Evolutionary conservation across 2,329 filamentous ascomycete genomes (phyloP).

Genomic region (Pezicula radicicola): DNA sequence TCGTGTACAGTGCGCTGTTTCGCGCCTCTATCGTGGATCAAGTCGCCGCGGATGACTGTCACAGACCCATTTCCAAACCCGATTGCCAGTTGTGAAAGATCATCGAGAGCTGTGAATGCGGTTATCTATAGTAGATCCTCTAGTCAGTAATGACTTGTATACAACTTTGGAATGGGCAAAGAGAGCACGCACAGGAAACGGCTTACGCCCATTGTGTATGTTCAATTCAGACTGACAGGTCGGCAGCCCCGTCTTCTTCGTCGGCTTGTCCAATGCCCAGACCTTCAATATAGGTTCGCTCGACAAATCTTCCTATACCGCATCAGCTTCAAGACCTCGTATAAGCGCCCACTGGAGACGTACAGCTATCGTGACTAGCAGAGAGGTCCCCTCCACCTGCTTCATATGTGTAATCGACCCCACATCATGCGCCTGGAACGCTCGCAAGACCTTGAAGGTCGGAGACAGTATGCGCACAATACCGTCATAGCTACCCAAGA

Average conservation of each 20-base stretch:
- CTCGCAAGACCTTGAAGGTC: constrained; percentile 80
- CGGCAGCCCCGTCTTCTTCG: constrained; percentile 89
- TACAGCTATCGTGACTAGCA: constrained; percentile 78
- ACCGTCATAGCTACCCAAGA: constrained; percentile 83
- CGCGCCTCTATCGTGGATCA: constrained; percentile 92
- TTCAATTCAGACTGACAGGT: constrained; percentile 82
- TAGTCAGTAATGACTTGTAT: not conserved
- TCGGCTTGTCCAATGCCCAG: constrained; percentile 92
- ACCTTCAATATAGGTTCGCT: constrained; percentile 89
- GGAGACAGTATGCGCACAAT: constrained; percentile 83
- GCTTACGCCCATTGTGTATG: constrained; percentile 86
- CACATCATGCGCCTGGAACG: constrained; percentile 80
- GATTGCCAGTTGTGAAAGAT: constrained; percentile 88
- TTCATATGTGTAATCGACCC: constrained; percentile 86
- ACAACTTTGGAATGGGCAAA: not conserved
- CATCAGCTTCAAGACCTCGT: constrained; percentile 21
- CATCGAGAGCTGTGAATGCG: constrained; percentile 81
- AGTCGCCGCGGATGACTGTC: constrained; percentile 86
- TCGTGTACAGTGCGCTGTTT: constrained; percentile 95
- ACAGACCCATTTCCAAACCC: constrained; percentile 96
- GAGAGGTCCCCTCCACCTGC: constrained; percentile 81
- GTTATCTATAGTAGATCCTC: constrained; percentile 57
- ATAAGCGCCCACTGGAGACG: constrained; percentile 14
- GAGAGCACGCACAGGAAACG: constrained; percentile 69
- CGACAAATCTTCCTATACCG: constrained; percentile 72